Evolutionary conservation across 2,329 filamentous ascomycete genomes (phyloP).

Genomic region (Pseudocercospora ulei): DNA sequence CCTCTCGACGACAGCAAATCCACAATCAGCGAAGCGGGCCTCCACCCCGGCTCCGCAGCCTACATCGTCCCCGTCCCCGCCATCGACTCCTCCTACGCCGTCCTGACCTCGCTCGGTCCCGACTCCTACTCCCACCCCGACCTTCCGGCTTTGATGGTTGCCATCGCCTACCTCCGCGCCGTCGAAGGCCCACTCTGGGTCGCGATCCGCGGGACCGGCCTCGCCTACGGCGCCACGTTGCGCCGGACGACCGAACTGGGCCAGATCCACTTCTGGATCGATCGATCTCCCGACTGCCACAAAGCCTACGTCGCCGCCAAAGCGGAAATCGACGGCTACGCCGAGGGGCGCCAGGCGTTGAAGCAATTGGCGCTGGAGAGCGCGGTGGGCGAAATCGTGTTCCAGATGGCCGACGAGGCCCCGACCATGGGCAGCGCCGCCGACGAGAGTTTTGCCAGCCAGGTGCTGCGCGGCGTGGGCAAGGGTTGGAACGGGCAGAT

Average conservation of each 20-base stretch:
- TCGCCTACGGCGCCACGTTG: constrained; percentile 83
- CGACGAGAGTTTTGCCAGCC: constrained; percentile 68
- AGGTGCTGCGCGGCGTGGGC: constrained; percentile 66
- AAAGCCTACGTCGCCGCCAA: constrained; percentile 74
- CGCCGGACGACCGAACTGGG: constrained; percentile 68
- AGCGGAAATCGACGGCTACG: constrained; percentile 63
- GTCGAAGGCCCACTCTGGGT: constrained; percentile 93
- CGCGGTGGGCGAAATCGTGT: constrained; percentile 80
- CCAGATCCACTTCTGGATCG: constrained; percentile 72
- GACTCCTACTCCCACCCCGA: constrained; percentile 65
- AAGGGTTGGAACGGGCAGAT: constrained; percentile 69
- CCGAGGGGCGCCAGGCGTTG: constrained; percentile 59
- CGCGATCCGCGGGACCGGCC: constrained; percentile 80
- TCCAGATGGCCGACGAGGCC: constrained; percentile 77
- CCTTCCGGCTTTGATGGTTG: constrained; percentile 76
- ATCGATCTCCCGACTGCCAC: constrained; percentile 78
- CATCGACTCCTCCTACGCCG: constrained; percentile 82
- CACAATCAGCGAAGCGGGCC: constrained; percentile 66
- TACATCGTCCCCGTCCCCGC: constrained; percentile 83
- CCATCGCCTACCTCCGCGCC: constrained; percentile 80
- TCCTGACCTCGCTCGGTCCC: constrained; percentile 64
- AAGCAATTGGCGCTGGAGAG: constrained; percentile 79
- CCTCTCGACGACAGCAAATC: constrained; percentile 61
- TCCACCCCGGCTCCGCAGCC: constrained; percentile 61
- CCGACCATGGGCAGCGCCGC: constrained; percentile 75